A percentile compares a stretch with the other conserved stretches of the same genome.
Evolutionary conservation across 2,329 filamentous ascomycete genomes (phyloP).

Genomic region (Pleurostoma richardsiae): DNA sequence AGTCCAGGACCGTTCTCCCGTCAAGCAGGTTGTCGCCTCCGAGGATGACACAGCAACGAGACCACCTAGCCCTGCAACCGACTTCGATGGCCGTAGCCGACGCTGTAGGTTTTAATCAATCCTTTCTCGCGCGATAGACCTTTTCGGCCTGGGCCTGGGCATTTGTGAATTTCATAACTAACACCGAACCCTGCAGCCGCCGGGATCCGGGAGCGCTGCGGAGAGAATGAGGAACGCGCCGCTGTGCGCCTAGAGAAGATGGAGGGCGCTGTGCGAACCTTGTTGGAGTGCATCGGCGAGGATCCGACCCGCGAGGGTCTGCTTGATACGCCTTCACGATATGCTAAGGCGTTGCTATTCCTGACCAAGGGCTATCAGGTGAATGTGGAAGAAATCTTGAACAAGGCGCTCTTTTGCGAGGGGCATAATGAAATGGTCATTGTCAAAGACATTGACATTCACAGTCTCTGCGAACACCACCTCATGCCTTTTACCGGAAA

Average conservation of each 20-base stretch:
- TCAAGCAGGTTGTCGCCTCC: not conserved
- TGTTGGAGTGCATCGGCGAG: constrained; percentile 66
- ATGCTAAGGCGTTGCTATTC: constrained; percentile 92
- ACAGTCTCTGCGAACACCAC: constrained; percentile 94
- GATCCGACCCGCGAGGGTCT: constrained; percentile 62
- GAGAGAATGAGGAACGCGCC: constrained; percentile 49
- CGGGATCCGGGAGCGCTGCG: constrained; percentile 53
- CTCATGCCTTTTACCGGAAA: constrained; percentile 95
- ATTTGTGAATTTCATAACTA: not conserved
- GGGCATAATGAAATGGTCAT: constrained; percentile 97
- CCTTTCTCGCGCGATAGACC: too few relatives aligned
- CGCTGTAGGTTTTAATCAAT: not conserved
- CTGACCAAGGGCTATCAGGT: constrained; percentile 97
- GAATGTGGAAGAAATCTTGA: constrained; percentile 87
- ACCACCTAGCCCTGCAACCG: not conserved
- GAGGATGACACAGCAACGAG: not conserved
- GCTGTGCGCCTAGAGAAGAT: constrained; percentile 51
- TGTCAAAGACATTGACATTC: constrained; percentile 95
- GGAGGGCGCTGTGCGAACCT: constrained; percentile 57
- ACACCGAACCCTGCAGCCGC: not conserved
- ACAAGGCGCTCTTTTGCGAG: constrained; percentile 91
- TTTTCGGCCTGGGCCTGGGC: too few relatives aligned
- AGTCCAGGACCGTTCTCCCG: not conserved
- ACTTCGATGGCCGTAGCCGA: not conserved
- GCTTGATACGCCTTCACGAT: constrained; percentile 70